phyloP scores from a whole-genome alignment of 352 stramenopile species.

The Achlya hypogyna region DNA sequence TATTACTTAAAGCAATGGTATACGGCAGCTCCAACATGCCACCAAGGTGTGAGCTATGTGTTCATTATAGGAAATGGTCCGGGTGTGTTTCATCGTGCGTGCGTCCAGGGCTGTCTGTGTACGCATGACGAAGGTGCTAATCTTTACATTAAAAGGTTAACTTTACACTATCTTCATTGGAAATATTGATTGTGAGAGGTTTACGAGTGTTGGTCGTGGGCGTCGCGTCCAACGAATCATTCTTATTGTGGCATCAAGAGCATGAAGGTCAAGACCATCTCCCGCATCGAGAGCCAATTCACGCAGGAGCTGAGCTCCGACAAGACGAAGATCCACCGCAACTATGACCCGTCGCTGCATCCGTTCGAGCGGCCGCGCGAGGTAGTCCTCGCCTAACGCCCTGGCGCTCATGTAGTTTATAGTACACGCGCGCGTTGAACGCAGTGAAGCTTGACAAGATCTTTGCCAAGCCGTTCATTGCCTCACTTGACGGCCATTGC shows the following conservation, averaged over 20 bases:
- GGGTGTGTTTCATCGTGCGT: too few relatives aligned
- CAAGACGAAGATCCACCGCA: conserved; percentile 94
- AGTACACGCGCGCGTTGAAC: conserved; percentile 96
- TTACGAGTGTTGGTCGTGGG: neutral
- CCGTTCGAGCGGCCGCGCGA: conserved; percentile 88
- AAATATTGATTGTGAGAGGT: neutral
- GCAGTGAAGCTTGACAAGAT: conserved; percentile 97
- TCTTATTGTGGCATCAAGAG: neutral
- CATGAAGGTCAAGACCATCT: conserved; percentile 99
- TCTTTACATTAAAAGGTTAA: too few relatives aligned
- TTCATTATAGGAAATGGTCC: too few relatives aligned
- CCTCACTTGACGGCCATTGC: conserved; percentile 94
- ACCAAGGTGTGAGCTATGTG: too few relatives aligned
- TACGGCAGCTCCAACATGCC: too few relatives aligned
- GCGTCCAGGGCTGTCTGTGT: too few relatives aligned
- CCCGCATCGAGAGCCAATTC: conserved; percentile 89
- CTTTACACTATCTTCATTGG: too few relatives aligned
- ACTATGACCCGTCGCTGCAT: conserved; percentile 93
- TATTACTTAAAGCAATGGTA: too few relatives aligned
- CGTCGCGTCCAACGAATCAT: neutral
- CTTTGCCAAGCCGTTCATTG: conserved; percentile 98
- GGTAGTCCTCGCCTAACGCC: conserved; percentile 14
- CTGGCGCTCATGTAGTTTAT: conserved; percentile 23
- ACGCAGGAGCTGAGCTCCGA: conserved; percentile 88
- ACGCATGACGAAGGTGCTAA: too few relatives aligned